A percentile compares a stretch with the other conserved stretches of the same genome.
phyloP scores from a whole-genome alignment of 371 early-diverging fungal species.

The Rhizopus delemar region DNA sequence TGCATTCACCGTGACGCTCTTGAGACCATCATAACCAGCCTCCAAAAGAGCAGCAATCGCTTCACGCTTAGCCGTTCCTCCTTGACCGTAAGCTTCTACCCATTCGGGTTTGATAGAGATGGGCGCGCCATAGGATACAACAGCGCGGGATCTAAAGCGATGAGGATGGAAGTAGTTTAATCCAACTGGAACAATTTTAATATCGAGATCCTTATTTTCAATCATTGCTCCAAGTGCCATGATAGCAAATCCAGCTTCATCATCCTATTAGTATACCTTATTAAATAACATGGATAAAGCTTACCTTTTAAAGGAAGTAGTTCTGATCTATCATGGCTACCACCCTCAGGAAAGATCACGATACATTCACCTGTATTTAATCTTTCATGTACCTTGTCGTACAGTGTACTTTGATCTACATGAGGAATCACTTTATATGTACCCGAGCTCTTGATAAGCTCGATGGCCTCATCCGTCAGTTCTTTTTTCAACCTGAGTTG shows the following conservation, averaged over 20 bases:
- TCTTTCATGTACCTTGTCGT: conserved; percentile 65
- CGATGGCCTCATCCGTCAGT: conserved; percentile 45
- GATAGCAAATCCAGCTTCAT: conserved; percentile 64
- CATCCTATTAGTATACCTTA: not conserved
- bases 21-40: conserved; percentile 61
- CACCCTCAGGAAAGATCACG: conserved; percentile 90
- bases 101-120: conserved; percentile 61
- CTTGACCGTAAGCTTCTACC: conserved; percentile 67
- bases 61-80: conserved; percentile 69
- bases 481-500: conserved; percentile 44
- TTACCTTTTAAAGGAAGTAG: conserved; percentile 78
- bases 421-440: conserved; percentile 67
- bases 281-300: not conserved
- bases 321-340: conserved; percentile 81
- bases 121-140: conserved; percentile 82
- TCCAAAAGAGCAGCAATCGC: conserved; percentile 67
- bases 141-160: conserved; percentile 85
- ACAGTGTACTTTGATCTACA: conserved; percentile 75
- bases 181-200: conserved; percentile 79
- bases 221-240: conserved; percentile 85
- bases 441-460: conserved; percentile 34
- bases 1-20: conserved; percentile 78
- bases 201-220: conserved; percentile 63
- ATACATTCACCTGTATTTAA: conserved; percentile 65
- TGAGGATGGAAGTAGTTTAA: conserved; percentile 86